A percentile compares a stretch with the other conserved stretches of the same genome.
phyloP scores from a whole-genome alignment of 768 basidiomycete species.

The Boletus eberwhitei region DNA sequence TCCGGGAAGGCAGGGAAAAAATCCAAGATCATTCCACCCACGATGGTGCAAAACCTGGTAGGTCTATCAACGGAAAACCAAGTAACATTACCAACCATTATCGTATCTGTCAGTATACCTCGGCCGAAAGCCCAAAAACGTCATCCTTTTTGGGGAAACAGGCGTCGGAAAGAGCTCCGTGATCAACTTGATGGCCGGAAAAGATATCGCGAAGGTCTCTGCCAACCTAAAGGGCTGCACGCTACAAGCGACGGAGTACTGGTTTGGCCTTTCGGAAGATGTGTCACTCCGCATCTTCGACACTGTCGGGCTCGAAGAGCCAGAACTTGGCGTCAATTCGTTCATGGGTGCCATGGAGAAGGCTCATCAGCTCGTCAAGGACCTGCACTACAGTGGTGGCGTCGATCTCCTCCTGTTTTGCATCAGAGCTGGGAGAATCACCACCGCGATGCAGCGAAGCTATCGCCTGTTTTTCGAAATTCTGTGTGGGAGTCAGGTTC shows the following conservation, averaged over 20 bases:
- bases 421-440: conserved; percentile 4
- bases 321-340: conserved; percentile 2
- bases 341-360: conserved; percentile 8
- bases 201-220: background rate
- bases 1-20: too few species aligned
- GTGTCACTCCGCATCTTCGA: background rate
- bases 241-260: background rate
- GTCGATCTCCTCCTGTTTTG: conserved; percentile 18
- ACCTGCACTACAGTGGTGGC: conserved; percentile 2
- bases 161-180: conserved; percentile 10
- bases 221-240: background rate
- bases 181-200: conserved; percentile 7
- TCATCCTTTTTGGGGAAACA: conserved; percentile 8
- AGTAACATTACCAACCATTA: background rate
- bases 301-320: conserved; percentile 9
- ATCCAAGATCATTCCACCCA: background rate
- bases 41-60: background rate
- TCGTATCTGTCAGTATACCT: background rate
- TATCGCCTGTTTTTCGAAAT: conserved; percentile 14
- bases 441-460: conserved; percentile 1
- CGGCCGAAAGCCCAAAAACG: background rate
- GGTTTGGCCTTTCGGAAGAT: background rate
- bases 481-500: conserved; percentile 5
- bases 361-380: too few species aligned
- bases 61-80: background rate